These are phyloP conservation scores for Phytophthora multivora DNA, from an alignment of 352 stramenopile genomes.

Conservation along the genomic window DNA sequence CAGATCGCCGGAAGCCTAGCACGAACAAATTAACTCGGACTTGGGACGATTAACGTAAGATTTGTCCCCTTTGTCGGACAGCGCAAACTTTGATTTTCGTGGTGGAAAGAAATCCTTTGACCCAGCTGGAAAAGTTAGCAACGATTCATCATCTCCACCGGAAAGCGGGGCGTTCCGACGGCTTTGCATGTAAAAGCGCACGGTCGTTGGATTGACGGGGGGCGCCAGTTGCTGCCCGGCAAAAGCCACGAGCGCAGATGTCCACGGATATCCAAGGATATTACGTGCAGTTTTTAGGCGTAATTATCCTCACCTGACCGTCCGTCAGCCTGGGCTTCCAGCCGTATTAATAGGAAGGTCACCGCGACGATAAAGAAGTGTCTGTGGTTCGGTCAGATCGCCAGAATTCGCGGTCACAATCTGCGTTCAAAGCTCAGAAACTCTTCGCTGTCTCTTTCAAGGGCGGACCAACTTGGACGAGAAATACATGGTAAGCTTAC, in stretches of 20 bases:
- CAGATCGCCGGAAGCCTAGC: constrained; percentile 22
- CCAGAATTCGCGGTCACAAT: background rate
- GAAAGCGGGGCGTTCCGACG: constrained; percentile 5
- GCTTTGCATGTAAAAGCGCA: constrained; percentile 25
- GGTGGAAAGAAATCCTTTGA: constrained; percentile 5
- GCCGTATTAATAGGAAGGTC: background rate
- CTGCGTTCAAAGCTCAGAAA: too few species aligned
- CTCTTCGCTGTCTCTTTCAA: too few species aligned
- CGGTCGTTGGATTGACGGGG: constrained; percentile 12
- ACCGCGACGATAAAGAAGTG: background rate
- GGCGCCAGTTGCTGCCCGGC: constrained; percentile 8
- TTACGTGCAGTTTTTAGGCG: too few species aligned
- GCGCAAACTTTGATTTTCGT: constrained; percentile 2
- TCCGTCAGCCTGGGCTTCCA: too few species aligned
- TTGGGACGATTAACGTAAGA: constrained; percentile 8
- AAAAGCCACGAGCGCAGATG: constrained; percentile 8
- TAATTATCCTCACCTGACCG: too few species aligned
- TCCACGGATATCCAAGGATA: too few species aligned
- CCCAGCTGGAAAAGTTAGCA: constrained; percentile 6
- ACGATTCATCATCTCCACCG: constrained; percentile 1
- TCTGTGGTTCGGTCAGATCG: background rate
- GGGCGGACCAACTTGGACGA: too few species aligned
- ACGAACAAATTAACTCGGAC: constrained; percentile 1
- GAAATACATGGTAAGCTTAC: too few species aligned
- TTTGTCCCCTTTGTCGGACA: constrained; percentile 8